Conservation (phyloP, 495 filamentous ascomycete genomes). For the Trichocladium antarcticum region DNA sequence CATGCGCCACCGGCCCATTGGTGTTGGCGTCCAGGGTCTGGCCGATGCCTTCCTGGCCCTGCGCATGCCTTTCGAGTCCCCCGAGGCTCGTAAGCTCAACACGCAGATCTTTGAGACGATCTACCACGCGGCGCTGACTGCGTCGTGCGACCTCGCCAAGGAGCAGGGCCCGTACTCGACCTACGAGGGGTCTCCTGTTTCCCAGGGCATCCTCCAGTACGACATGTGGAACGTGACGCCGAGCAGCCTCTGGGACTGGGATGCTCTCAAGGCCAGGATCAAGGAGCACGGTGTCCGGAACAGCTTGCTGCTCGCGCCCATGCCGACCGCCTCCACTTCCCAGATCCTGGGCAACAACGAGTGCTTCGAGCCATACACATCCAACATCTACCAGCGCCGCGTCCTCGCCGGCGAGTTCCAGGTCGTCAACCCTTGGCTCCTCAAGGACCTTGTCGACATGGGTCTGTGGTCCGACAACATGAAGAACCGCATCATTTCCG, state of each 20-base stretch:
- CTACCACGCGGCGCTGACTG: slow-evolving; percentile 89
- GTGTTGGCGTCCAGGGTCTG: slow-evolving; percentile 92
- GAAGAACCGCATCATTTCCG: slow-evolving; percentile 99
- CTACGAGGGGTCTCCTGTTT: slow-evolving; percentile 88
- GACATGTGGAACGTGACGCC: slow-evolving; percentile 97
- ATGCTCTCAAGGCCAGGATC: slow-evolving; percentile 75
- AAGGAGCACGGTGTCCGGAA: slow-evolving; percentile 87
- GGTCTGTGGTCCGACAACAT: slow-evolving; percentile 98
- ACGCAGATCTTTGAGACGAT: slow-evolving; percentile 99
- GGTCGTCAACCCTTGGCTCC: slow-evolving; percentile 96
- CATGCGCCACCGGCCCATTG: slow-evolving; percentile 88
- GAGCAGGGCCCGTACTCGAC: slow-evolving; percentile 73
- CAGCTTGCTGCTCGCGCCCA: slow-evolving; percentile 87
- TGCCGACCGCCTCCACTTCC: slow-evolving; percentile 93
- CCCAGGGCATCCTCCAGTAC: slow-evolving; percentile 91
- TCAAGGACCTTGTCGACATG: slow-evolving; percentile 96
- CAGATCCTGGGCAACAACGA: slow-evolving; percentile 98
- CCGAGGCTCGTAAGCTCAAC: slow-evolving; percentile 86
- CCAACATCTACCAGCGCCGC: slow-evolving; percentile 98
- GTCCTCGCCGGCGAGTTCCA: slow-evolving; percentile 98
- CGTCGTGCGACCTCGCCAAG: slow-evolving; percentile 77
- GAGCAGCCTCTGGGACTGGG: slow-evolving; percentile 94
- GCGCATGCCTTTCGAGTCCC: slow-evolving; percentile 91
- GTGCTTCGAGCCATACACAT: slow-evolving; percentile 99
- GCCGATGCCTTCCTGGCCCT: slow-evolving; percentile 98